A percentile compares a stretch with the other conserved stretches of the same genome.
Evolutionary conservation across 2,329 filamentous ascomycete species (phyloP).

Genomic region (Seiridium cupressi): DNA sequence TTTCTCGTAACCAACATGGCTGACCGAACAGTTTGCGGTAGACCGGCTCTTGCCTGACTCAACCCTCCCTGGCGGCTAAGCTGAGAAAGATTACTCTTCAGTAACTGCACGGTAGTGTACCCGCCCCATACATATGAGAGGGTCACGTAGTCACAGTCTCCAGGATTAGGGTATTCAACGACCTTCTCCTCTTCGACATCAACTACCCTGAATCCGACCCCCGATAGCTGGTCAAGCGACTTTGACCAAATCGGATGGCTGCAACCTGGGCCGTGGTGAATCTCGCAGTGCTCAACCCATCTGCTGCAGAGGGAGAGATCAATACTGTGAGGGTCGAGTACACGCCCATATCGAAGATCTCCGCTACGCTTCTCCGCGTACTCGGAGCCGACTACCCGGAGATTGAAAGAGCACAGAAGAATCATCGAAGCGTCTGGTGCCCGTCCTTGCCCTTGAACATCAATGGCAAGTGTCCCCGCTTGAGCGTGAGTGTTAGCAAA

Average conservation of each 20-base stretch:
- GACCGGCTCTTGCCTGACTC: background rate
- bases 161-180: background rate
- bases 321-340: background rate
- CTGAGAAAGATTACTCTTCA: background rate
- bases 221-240: background rate
- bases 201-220: background rate
- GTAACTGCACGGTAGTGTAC: background rate
- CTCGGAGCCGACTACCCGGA: background rate
- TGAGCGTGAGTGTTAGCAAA: background rate
- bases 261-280: background rate
- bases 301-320: background rate
- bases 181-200: background rate
- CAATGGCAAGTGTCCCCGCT: background rate
- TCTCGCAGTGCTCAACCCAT: background rate
- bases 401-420: background rate
- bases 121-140: background rate
- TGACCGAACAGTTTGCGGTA: constrained; percentile 1
- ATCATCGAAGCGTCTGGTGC: background rate
- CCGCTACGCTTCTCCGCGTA: background rate
- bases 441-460: background rate
- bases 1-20: background rate
- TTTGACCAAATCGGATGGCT: background rate
- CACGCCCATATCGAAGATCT: background rate
- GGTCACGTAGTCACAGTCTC: background rate
- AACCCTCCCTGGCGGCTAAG: background rate